Evolutionary conservation across 129 eudicot genomes (phyloP), one percentile per base, ranked within the genome.

Genomic region (Flaveria trinervia): DNA sequence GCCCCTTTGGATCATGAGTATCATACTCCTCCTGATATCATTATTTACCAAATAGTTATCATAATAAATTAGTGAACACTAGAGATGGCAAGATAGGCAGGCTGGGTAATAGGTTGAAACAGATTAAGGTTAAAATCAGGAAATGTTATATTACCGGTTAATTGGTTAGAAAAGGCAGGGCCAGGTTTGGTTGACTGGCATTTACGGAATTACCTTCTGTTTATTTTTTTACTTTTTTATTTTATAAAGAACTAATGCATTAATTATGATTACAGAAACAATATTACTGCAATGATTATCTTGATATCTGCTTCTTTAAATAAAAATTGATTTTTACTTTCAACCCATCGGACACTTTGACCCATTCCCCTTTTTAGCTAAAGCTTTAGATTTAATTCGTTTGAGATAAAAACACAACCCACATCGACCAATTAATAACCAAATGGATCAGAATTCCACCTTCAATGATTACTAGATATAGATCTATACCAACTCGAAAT

Each of bases 1-100:
- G 89, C 43, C 95, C 98, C 84, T 90, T 90, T 22, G 96, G 98
- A 83, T 93, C 96, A 76, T 90, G 94, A 14, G 95, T 88, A 80
- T 90, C 96, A 69, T 90, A 93, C 67, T 90, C 96, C 85, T 93
- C 94, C 98, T 93, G 86, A 64, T 57, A 48, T 41, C 60, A 74
- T 68, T 36, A 67, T 46, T 17, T 55, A 76, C 73, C 45, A 3
- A 23, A 68, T 23, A 74, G 62, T 48, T 26, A 59, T 57, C 44
- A 50, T 22, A 56, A 51, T 14, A 16, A 16, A 20, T 39, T 39
- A 9, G 22, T 9, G 71, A 33, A 36, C n/a, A 25, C 67, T 26
- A 55, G 12, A 18, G 13, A 7, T 55, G 62, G 62, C 13, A 55
- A 55, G 28, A 17, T 55, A 13, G 26, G 28, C 26, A 55, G 12